These are phyloP conservation scores for Rubroshorea leprosula DNA, from an alignment of 345 rosid genomes.

Conservation along the genomic window DNA sequence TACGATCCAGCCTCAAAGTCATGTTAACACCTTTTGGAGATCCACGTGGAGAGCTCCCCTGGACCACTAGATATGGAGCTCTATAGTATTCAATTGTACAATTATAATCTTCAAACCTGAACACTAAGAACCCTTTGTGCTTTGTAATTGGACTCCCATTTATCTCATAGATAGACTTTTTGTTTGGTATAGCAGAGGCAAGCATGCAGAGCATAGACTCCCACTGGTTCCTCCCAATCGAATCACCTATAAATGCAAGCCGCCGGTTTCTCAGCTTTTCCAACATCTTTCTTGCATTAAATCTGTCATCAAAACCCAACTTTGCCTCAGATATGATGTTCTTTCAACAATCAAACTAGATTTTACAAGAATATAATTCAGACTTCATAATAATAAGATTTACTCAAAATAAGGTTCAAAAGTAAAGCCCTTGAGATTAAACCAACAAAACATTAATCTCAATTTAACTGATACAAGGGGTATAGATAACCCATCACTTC, in stretches of 20 bases:
- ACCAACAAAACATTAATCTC: too few relatives aligned
- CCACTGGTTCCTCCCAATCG: constrained; percentile 96
- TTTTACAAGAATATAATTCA: constrained; percentile 4
- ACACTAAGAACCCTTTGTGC: constrained; percentile 72
- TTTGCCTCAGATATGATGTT: background rate
- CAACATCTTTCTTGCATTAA: too few relatives aligned
- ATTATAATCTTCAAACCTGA: constrained; percentile 69
- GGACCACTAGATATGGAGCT: constrained; percentile 68
- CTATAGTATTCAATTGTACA: constrained; percentile 88
- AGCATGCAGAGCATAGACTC: constrained; percentile 91
- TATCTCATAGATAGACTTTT: constrained; percentile 58
- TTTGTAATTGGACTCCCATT: constrained; percentile 80
- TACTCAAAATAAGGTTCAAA: too few relatives aligned
- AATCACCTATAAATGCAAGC: too few relatives aligned
- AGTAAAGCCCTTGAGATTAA: too few relatives aligned
- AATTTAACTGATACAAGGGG: too few relatives aligned
- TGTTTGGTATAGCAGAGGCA: constrained; percentile 54
- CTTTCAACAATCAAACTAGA: constrained; percentile 12
- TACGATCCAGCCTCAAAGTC: constrained; percentile 54
- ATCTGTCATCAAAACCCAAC: background rate
- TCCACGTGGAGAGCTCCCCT: constrained; percentile 54
- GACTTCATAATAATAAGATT: background rate
- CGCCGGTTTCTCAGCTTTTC: too few relatives aligned
- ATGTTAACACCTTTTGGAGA: constrained; percentile 48
- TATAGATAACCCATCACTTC: too few relatives aligned